Base-by-base conservation (phyloP, 2,329 filamentous ascomycete genomes). In the Alternaria consortialis region DNA sequence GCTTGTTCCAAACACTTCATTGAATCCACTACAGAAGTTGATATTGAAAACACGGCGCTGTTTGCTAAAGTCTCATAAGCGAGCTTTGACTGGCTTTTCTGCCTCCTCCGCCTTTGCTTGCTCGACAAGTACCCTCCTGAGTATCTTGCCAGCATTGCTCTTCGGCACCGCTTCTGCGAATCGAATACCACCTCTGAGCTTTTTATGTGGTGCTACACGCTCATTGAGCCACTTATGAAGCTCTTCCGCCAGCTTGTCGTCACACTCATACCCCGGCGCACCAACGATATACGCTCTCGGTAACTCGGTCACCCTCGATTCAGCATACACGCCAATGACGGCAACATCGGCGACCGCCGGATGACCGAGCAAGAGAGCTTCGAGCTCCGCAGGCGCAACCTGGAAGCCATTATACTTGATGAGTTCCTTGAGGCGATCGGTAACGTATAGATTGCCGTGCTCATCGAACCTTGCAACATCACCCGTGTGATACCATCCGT, bases 331-430 rank as follows among this genome's bases (percentile, higher is more conserved):
- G 7, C 44, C 44, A 0, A 63, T 53, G 0, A 92, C 89, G 2
- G 88, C 90, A 4, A 82, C 89, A 75, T 92, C 90, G 34, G 81
- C 82, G 25, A 92, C 76, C 1, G 78, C 79, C 2, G 81, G 79
- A 68, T 87, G 85, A 13, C 84, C 82, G 13, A 87, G 74, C 23
- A 88, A 72, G 9, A 87, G 65, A 5, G 83, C 84, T 72, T 88
- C 86, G 5, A 88, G 74, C 68, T 88, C 85, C 1, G 85, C 85
- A 1, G 86, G 86, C 11, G 86, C 84, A 12, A 88, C 86, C 71
- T 88, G 86, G 55, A 85, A 83, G 9, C 86, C 86, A 63, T 85
- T 87, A 34, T 87, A 85, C 71, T 88, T 88, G 76, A 87, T 88
- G 53, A 88, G 79, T 69, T 88, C 75, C 58, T 78, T 78, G 62